Evolutionary conservation across 805 yeast genomes (phyloP), one percentile per base, ranked within the genome.

Genomic region (Kodamaea neixiangensis): DNA sequence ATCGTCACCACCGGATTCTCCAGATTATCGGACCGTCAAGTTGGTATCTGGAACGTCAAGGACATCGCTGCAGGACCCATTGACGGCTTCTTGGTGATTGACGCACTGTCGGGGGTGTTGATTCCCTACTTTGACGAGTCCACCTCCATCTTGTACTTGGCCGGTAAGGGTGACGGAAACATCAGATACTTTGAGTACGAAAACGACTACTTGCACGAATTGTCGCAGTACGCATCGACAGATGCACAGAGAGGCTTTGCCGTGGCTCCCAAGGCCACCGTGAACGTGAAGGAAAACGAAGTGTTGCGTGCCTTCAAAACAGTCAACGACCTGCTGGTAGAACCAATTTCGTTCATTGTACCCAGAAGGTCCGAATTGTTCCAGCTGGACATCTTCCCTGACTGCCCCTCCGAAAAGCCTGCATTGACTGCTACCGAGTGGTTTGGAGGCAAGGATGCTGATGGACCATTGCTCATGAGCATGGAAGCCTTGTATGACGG

Each of bases 151-250:
- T 76, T 94, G 53, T 94, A 87, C 64, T 74, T 94, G 54, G 98
- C 96, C 29, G 99, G 99, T 59, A 93, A 94, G 69, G 97, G 97
- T 68, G 99, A 94, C 68, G 98, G 98, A 61, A 94, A 93, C 67
- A 89, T 94, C 62, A 88, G 97, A 63, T 93, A 93, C 72, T 94
- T 76, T 65, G 99, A 94, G 74, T 90, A 81, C 67, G 90, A 85
- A 54, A 82, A 88, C 61, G 97, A 93, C 62, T 87, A 85, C 61
- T 76, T 94, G 50, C 85, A 77, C 69, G 89, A 87, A 59, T 72
- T 94, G 53, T 88, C 96, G n/a, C 97, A 93, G 66, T 94, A 80
- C 68, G 85, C 85, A 54, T 90, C 97, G 3, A 81, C 84, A 2
- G 96, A 89, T 31, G 94, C 99, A 1, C 99, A 94, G 76, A 87